Evolutionary conservation across 306 rosid genomes (phyloP), one percentile per base, ranked within the genome.

Genomic region (Hippophae rhamnoides): DNA sequence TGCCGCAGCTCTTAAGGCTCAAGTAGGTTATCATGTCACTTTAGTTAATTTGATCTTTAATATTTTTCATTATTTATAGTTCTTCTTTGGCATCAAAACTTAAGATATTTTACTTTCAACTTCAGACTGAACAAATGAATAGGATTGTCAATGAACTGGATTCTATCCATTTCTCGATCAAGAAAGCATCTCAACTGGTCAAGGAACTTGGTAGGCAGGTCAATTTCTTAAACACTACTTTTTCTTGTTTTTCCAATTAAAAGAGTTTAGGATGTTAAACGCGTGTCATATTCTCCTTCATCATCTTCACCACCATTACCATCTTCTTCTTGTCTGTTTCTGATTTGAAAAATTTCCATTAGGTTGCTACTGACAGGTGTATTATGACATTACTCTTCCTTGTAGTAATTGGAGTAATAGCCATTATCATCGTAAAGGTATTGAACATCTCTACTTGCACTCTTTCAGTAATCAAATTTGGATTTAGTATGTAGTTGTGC

Each of bases 131-230:
- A 69, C 96, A 92, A 88, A 92, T 92, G 99, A 83, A 96, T 77
- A 72, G 96, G 86, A 61, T 88, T 67, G 96, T 92, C 56, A 85
- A 85, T 53, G 99, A 88, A 82, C 74, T 92, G 68, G 99, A 92
- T 75, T 85, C 96, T 45, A 92, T 92, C 76, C 96, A 92, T 72
- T 92, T 92, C 79, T 85, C 88, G 13, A 72, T 88, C 60, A 92
- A 88, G 88, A 92, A 79, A 67, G 96, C 99, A 66, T 74, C 96
- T 54, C 58, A 92, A 75, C 78, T 92, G 69, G 95, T 92, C 74
- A 92, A 92, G 88, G 99, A 92, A 85, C 70, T 92, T 74, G 96
- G 99, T 72, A 83, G 99, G 94, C 96, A 82, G 95, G 92, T 89
- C 80, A 69, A 76, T 79, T 72, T 80, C 92, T 74, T 62, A 75